A percentile compares a stretch with the other conserved stretches of the same genome.
Conservation (phyloP, 2,329 filamentous ascomycete species). For the Pestalotiopsis sp. region DNA sequence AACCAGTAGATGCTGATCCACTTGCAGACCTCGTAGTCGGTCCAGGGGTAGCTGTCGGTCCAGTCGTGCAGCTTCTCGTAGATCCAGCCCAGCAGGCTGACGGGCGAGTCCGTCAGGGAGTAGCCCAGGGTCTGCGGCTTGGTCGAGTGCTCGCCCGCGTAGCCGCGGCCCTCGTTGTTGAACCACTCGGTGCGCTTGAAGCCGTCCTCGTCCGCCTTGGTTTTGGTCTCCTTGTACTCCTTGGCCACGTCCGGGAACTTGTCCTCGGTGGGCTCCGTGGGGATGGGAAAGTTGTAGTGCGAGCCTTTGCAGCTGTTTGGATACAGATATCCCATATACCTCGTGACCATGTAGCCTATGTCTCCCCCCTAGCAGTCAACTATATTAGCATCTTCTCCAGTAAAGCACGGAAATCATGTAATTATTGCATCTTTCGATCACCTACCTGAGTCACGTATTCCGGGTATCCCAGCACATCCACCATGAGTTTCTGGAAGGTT, state of each 20-base stretch:
- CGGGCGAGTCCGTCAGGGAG: slow-evolving; percentile 68
- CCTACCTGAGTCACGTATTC: slow-evolving; percentile 51
- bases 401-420: not conserved
- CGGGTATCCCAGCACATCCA: slow-evolving; percentile 55
- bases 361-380: slow-evolving; percentile 56
- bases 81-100: slow-evolving; percentile 74
- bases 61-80: slow-evolving; percentile 80
- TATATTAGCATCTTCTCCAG: not conserved
- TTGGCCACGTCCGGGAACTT: slow-evolving; percentile 11
- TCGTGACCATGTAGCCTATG: slow-evolving; percentile 69
- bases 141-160: slow-evolving; percentile 61
- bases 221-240: slow-evolving; percentile 39
- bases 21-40: slow-evolving; percentile 73
- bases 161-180: slow-evolving; percentile 53
- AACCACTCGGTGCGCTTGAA: slow-evolving; percentile 58
- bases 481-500: slow-evolving; percentile 61
- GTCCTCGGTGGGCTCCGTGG: slow-evolving; percentile 4
- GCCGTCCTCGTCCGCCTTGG: slow-evolving; percentile 46
- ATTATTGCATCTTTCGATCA: not conserved
- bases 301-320: slow-evolving; percentile 65
- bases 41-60: slow-evolving; percentile 74
- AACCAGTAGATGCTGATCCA: slow-evolving; percentile 79
- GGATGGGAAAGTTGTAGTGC: slow-evolving; percentile 24
- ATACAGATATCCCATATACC: slow-evolving; percentile 60
- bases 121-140: slow-evolving; percentile 75